Conservation (phyloP, 176 grass and related monocot genomes). For the Chrysopogon serrulatus region DNA sequence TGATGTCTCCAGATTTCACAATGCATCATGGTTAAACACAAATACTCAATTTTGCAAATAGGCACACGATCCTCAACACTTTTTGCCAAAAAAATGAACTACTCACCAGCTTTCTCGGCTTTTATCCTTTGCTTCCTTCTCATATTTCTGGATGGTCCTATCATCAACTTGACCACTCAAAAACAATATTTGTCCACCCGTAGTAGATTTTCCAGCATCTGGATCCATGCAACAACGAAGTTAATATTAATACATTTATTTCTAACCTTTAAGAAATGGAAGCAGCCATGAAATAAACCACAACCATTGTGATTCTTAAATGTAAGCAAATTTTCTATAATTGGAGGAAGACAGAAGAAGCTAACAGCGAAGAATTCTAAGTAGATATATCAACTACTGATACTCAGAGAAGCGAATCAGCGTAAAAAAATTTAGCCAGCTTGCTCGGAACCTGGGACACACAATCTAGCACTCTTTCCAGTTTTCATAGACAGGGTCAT, state of each 20-base stretch:
- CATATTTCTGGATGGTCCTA: slow-evolving; percentile 97
- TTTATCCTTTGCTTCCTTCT: slow-evolving; percentile 98
- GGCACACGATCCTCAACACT: background rate
- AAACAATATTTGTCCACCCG: slow-evolving; percentile 95
- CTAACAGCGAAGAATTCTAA: background rate
- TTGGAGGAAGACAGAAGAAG: background rate
- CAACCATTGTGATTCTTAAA: background rate
- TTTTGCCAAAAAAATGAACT: background rate
- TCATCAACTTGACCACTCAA: slow-evolving; percentile 97
- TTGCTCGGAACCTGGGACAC: background rate
- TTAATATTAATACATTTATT: background rate
- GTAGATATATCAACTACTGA: background rate
- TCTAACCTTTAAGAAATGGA: background rate
- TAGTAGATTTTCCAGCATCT: slow-evolving; percentile 96
- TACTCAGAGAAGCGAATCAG: background rate
- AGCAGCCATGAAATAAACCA: background rate
- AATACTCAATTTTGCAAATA: background rate
- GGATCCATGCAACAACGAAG: slow-evolving; percentile 20
- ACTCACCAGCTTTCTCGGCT: slow-evolving; percentile 88
- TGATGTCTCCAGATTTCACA: background rate
- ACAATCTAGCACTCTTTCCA: background rate
- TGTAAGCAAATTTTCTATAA: too few species aligned
- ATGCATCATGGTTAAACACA: background rate
- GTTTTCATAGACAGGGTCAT: background rate
- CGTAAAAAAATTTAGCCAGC: background rate